A percentile compares a stretch with the other conserved stretches of the same genome.
These are phyloP conservation scores for Obelidium mucronatum DNA, from an alignment of 192 early-diverging fungal species.

Conservation along the genomic window DNA sequence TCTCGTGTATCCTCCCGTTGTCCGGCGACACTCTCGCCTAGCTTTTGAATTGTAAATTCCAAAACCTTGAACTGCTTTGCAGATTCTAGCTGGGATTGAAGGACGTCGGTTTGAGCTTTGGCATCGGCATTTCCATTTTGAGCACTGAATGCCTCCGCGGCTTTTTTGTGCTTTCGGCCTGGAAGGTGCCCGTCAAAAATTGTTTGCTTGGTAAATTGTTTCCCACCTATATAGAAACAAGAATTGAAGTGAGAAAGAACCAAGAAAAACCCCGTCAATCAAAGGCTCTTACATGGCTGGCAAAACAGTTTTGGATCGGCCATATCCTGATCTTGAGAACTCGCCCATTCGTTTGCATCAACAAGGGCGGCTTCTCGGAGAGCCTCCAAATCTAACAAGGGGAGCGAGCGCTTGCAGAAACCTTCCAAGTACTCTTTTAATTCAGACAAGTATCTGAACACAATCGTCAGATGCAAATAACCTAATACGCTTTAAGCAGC, in stretches of 20 bases:
- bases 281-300: constrained; percentile 64
- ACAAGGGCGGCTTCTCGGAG: constrained; percentile 54
- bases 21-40: constrained; percentile 43
- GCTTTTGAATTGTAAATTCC: constrained; percentile 68
- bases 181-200: constrained; percentile 86
- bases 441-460: constrained; percentile 70
- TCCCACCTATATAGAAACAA: constrained; percentile 67
- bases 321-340: constrained; percentile 48
- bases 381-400: constrained; percentile 72
- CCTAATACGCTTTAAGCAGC: background rate
- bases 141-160: constrained; percentile 50
- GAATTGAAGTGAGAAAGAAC: background rate
- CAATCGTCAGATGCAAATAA: no score
- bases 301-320: constrained; percentile 70
- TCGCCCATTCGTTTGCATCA: constrained; percentile 74
- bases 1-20: constrained; percentile 81
- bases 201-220: constrained; percentile 83
- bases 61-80: constrained; percentile 57
- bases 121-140: background rate
- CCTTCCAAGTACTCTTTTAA: constrained; percentile 74
- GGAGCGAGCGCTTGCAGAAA: constrained; percentile 77
- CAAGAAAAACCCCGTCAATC: background rate
- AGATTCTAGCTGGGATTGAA: background rate
- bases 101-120: background rate
- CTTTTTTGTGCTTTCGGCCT: constrained; percentile 93